These are phyloP conservation scores for Monosporozyma siamensis DNA, from an alignment of 805 yeast genomes.

Conservation along the genomic window DNA sequence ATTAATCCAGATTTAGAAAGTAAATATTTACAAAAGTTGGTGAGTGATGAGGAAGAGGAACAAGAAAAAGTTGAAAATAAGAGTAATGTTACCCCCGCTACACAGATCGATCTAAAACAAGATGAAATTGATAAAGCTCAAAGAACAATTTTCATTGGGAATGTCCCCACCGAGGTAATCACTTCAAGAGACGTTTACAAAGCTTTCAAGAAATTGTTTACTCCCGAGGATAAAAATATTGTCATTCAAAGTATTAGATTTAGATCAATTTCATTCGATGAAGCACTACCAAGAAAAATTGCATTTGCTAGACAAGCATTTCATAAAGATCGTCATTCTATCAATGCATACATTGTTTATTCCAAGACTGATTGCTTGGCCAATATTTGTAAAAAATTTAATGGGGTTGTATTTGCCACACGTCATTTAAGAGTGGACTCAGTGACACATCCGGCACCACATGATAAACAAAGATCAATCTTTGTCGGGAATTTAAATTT, in stretches of 20 bases:
- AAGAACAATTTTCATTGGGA: constrained; percentile 81
- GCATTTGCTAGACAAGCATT: constrained; percentile 77
- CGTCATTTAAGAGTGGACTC: constrained; percentile 87
- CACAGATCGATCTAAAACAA: constrained; percentile 50
- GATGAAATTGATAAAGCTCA: constrained; percentile 76
- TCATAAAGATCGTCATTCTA: constrained; percentile 66
- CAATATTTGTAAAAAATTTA: constrained; percentile 35
- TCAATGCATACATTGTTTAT: constrained; percentile 85
- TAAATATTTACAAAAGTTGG: constrained; percentile 41
- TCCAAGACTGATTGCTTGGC: constrained; percentile 39
- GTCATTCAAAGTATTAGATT: constrained; percentile 69
- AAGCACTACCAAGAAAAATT: constrained; percentile 81
- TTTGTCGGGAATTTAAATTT: constrained; percentile 93
- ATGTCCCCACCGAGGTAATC: constrained; percentile 58
- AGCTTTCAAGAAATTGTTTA: constrained; percentile 56
- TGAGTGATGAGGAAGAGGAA: constrained; percentile 25
- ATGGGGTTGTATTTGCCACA: constrained; percentile 57
- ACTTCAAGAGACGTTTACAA: constrained; percentile 53
- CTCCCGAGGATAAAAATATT: constrained; percentile 16
- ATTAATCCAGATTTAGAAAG: constrained; percentile 43
- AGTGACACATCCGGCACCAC: constrained; percentile 82
- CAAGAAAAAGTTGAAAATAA: constrained; percentile 11
- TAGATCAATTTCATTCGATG: constrained; percentile 84
- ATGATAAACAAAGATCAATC: constrained; percentile 72
- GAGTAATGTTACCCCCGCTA: constrained; percentile 32